A percentile compares a stretch with the other conserved stretches of the same genome.
Evolutionary conservation across 2,329 filamentous ascomycete species (phyloP).

Genomic region (Aspergillus sp.): DNA sequence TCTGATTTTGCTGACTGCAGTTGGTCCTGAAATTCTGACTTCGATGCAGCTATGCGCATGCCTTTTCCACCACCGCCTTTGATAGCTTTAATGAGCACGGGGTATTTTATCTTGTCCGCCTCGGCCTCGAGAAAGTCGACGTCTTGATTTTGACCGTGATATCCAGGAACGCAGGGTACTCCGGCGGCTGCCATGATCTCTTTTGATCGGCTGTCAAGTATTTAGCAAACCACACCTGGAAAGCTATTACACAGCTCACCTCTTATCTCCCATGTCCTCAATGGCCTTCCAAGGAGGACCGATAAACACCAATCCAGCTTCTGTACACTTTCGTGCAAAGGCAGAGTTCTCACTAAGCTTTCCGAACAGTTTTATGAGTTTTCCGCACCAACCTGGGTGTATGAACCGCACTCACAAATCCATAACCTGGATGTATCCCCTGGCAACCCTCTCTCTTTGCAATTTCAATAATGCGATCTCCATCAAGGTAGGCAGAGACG

Average conservation of each 20-base stretch:
- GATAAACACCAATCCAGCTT: conserved; percentile 88
- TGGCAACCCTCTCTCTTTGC: conserved; percentile 80
- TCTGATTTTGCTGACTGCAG: conserved; percentile 57
- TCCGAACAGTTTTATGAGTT: background rate
- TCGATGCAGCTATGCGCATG: conserved; percentile 54
- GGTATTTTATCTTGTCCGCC: conserved; percentile 63
- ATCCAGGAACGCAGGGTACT: conserved; percentile 92
- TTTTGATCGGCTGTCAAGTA: conserved; percentile 59
- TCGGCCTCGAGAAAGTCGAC: conserved; percentile 54
- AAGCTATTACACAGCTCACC: conserved; percentile 32
- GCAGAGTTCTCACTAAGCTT: conserved; percentile 79
- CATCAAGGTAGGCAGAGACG: conserved; percentile 82
- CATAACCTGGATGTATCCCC: conserved; percentile 92
- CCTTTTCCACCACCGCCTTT: conserved; percentile 61
- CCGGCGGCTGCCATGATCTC: conserved; percentile 95
- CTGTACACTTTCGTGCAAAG: conserved; percentile 80
- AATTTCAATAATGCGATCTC: conserved; percentile 80
- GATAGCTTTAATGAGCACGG: conserved; percentile 58
- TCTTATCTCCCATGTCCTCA: conserved; percentile 85
- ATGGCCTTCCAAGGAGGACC: conserved; percentile 74
- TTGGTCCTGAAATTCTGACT: conserved; percentile 53
- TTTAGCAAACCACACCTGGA: conserved; percentile 5
- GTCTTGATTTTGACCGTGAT: conserved; percentile 80
- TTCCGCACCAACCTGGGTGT: background rate
- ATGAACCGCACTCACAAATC: conserved; percentile 49